Percentiles rank a stretch among this genome's conserved stretches.
Evolutionary conservation across 129 eudicot species (phyloP).

Genomic region (Flaveria linearis): DNA sequence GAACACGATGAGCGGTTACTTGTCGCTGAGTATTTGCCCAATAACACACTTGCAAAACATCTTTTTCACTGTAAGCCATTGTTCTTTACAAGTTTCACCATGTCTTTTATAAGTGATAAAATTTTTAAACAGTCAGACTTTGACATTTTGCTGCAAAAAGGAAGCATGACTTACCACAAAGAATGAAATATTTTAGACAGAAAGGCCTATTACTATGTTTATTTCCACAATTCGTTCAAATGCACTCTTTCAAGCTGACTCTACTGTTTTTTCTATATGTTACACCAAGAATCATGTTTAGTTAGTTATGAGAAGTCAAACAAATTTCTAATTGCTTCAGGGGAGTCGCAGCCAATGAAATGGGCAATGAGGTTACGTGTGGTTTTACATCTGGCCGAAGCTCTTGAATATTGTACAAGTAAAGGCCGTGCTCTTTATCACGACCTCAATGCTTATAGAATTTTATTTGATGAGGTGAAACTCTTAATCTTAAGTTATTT

Average conservation of each 20-base stretch:
- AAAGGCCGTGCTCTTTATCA: conserved; percentile 74
- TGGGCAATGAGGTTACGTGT: conserved; percentile 80
- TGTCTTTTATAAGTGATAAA: background rate
- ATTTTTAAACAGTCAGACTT: conserved; percentile 19
- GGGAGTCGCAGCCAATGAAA: conserved; percentile 75
- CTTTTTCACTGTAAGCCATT: conserved; percentile 72
- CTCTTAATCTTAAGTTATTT: background rate
- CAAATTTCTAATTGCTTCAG: conserved; percentile 31
- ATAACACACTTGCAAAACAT: conserved; percentile 78
- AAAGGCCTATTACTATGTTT: no score
- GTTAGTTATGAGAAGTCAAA: background rate
- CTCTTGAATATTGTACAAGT: conserved; percentile 67
- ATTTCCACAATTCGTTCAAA: conserved; percentile 3
- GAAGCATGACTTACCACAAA: background rate
- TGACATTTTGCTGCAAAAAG: background rate
- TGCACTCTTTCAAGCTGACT: background rate
- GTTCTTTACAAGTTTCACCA: conserved; percentile 8
- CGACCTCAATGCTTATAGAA: conserved; percentile 68
- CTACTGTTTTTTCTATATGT: background rate
- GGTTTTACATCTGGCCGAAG: conserved; percentile 67
- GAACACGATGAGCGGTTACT: conserved; percentile 73
- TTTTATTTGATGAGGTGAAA: conserved; percentile 67
- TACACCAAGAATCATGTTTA: background rate
- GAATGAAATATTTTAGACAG: no score
- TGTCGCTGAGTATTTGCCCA: conserved; percentile 76